Percentiles rank a stretch among this genome's conserved stretches.
Evolutionary conservation across 306 rosid genomes (phyloP).

Genomic region (Pterocarpus santalinus): DNA sequence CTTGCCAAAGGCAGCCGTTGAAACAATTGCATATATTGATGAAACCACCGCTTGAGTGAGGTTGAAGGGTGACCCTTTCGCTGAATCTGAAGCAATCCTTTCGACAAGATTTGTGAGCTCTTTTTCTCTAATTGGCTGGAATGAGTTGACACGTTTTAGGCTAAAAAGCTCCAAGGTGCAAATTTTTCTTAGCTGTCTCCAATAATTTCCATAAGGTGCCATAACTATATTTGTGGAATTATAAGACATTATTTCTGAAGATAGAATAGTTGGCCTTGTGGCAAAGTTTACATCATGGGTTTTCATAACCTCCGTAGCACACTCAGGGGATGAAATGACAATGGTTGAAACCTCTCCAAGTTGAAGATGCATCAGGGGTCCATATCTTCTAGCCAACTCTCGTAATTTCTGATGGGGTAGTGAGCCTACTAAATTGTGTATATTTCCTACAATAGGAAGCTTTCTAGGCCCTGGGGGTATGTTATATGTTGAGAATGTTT

Average conservation of each 20-base stretch:
- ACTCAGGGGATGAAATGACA: constrained; percentile 54
- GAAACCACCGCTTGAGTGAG: constrained; percentile 35
- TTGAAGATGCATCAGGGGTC: constrained; percentile 57
- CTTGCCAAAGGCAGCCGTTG: constrained; percentile 50
- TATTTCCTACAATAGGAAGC: constrained; percentile 53
- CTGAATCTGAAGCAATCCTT: constrained; percentile 18
- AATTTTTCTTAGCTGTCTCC: constrained; percentile 47
- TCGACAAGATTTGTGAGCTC: constrained; percentile 36
- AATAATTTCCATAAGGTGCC: constrained; percentile 52
- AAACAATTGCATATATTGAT: constrained; percentile 24
- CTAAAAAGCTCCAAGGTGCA: constrained; percentile 48
- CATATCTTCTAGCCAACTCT: constrained; percentile 53
- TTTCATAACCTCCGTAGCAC: constrained; percentile 49
- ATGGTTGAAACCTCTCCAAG: constrained; percentile 56
- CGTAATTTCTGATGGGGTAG: constrained; percentile 48
- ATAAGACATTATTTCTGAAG: constrained; percentile 37
- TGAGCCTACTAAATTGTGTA: constrained; percentile 40
- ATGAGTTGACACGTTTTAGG: constrained; percentile 43
- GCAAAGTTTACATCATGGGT: constrained; percentile 52
- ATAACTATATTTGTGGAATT: background rate
- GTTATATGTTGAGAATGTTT: too few relatives aligned
- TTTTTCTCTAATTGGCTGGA: constrained; percentile 44
- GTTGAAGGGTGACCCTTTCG: constrained; percentile 45
- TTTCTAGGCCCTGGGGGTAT: constrained; percentile 60
- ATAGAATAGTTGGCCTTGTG: constrained; percentile 46